Evolutionary conservation across 2,329 filamentous ascomycete species (phyloP).

Genomic region (Ramularia endophylla): DNA sequence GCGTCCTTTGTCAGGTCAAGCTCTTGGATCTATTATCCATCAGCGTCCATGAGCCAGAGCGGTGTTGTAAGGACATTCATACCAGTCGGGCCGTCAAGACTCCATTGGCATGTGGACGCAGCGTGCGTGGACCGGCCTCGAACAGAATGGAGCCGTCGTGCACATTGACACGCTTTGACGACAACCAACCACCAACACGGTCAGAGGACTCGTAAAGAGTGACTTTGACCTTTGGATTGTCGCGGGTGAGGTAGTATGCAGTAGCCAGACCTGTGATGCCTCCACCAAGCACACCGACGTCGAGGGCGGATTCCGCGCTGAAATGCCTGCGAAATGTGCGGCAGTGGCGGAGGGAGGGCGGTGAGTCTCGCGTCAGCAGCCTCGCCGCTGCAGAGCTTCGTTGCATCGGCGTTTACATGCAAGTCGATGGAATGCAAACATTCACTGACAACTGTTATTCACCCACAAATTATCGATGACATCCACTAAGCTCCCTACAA

Average conservation of each 20-base stretch:
- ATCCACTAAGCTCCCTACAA: too few relatives aligned
- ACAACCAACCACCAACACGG: conserved; percentile 77
- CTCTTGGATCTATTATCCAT: conserved; percentile 47
- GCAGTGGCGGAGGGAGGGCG: too few relatives aligned
- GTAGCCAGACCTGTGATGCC: conserved; percentile 76
- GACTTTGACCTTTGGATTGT: conserved; percentile 63
- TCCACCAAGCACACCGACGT: conserved; percentile 67
- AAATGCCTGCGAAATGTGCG: background rate
- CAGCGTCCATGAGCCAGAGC: conserved; percentile 15
- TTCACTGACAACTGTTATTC: too few relatives aligned
- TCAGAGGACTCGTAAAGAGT: conserved; percentile 71
- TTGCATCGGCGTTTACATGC: too few relatives aligned
- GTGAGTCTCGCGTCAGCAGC: too few relatives aligned
- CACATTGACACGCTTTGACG: conserved; percentile 58
- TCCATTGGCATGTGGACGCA: conserved; percentile 57
- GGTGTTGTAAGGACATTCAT: conserved; percentile 26
- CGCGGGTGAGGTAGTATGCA: conserved; percentile 68
- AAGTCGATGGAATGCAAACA: too few relatives aligned
- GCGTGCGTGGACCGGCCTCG: conserved; percentile 75
- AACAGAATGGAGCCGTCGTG: conserved; percentile 63
- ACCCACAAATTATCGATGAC: too few relatives aligned
- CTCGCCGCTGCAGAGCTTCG: too few relatives aligned
- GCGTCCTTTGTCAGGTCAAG: conserved; percentile 54
- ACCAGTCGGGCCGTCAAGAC: conserved; percentile 67
- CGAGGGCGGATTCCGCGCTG: conserved; percentile 18